These are phyloP conservation scores for Aureobasidium sp. DNA, from an alignment of 2,329 filamentous ascomycete genomes.

Conservation along the genomic window DNA sequence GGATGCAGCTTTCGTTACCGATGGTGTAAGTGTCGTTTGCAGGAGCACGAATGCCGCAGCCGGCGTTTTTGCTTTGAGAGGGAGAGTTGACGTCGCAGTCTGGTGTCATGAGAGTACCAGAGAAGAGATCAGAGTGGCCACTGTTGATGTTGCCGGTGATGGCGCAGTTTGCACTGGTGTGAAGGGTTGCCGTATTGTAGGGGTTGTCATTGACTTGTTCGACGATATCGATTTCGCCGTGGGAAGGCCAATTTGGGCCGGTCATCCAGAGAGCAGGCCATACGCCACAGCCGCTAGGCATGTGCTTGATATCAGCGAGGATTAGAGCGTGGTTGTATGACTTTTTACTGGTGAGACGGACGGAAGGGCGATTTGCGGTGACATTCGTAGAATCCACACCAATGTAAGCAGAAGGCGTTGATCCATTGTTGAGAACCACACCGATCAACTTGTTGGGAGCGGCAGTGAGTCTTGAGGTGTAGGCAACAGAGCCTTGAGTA, in stretches of 20 bases:
- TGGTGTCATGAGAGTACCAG: slow-evolving; percentile 38
- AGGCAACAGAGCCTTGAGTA: slow-evolving; percentile 30
- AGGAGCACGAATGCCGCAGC: slow-evolving; percentile 31
- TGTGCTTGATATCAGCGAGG: slow-evolving; percentile 43
- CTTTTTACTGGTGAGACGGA: slow-evolving; percentile 40
- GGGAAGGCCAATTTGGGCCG: slow-evolving; percentile 27
- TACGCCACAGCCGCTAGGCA: slow-evolving; percentile 42
- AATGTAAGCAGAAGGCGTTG: slow-evolving; percentile 29
- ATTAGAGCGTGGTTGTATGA: slow-evolving; percentile 41
- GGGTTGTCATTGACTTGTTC: slow-evolving; percentile 38
- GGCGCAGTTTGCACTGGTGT: slow-evolving; percentile 37
- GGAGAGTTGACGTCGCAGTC: slow-evolving; percentile 42
- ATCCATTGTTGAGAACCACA: slow-evolving; percentile 30
- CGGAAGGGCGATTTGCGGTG: slow-evolving; percentile 33
- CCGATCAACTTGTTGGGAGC: slow-evolving; percentile 31
- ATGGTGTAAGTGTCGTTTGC: slow-evolving; percentile 22
- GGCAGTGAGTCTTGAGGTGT: slow-evolving; percentile 19
- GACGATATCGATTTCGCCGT: slow-evolving; percentile 42
- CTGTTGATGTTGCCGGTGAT: slow-evolving; percentile 23
- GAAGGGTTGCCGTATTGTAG: slow-evolving; percentile 34
- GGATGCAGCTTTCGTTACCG: slow-evolving; percentile 9
- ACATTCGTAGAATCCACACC: slow-evolving; percentile 33
- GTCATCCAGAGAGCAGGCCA: slow-evolving; percentile 43
- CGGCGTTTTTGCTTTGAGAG: slow-evolving; percentile 31
- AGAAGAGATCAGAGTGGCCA: slow-evolving; percentile 30